Evolutionary conservation across 306 rosid species (phyloP), one percentile per base, ranked within the genome.

Genomic region (Canavalia ensiformis): DNA sequence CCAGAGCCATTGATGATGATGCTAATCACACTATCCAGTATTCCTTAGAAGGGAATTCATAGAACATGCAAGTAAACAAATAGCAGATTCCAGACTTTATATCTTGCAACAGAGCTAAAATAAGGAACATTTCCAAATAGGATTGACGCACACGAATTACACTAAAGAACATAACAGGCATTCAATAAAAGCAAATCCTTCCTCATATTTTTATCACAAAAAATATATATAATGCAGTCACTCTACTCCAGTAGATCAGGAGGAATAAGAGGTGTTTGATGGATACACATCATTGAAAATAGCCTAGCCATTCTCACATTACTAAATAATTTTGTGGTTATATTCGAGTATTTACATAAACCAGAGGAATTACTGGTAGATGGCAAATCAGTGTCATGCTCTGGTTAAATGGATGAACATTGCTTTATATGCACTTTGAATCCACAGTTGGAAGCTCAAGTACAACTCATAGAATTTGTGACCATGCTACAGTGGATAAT

Each of bases 31-130:
- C 72, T 12, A 60, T 71, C 42, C 10, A 35, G 46, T 47, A 76
- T 46, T 31, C 63, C 65, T 51, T 42, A 51, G 50, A 60, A 80
- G 8, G 13, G 81, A 74, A 75, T 37, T 75, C 74, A 68, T 56
- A 34, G 50, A 68, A 51, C 25, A 77, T 8, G 57, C 29, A 56
- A 74, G 68, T 73, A 55, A 58, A 78, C 45, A 49, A 58, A 57
- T 55, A 29, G 46, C 25, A 72, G 46, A 73, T 63, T 81, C 30
- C 33, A 52, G 55, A 49, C 34, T 63, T 54, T 18, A 30, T 62
- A 12, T 47, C 49, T 46, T 72, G 33, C 25, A 60, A 59, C 7
- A 8, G 55, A 28, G 59, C 65, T 42, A 52, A 57, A 67, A 66
- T 46, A 25, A 51, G 54, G 50, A 50, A 49, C 51, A 49, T 68